Evolutionary conservation across 2,329 filamentous ascomycete genomes (phyloP), one percentile per base, ranked within the genome.

Genomic region (Metarhizium brunneum): DNA sequence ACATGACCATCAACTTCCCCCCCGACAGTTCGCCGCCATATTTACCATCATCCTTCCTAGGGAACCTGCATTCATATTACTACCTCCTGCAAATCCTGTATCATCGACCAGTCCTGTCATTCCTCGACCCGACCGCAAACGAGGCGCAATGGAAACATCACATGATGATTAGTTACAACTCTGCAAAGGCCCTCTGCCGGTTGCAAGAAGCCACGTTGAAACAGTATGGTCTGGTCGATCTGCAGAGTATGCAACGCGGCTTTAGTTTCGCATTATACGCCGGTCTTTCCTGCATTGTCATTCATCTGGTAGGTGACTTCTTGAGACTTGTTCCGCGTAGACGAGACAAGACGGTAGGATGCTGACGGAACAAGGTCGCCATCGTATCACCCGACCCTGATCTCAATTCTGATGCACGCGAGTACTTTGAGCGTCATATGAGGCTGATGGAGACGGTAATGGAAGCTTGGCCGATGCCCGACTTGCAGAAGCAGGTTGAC

Each of bases 191-290:
- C 45, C 79, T 97, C 52, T 96, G 92, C 70, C 85, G 88, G 57
- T 71, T 96, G 6, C 91, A 96, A 66, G 92, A 97, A 71, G 86
- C 86, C 2, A 83, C 95, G 40, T 66, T 95, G 57, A 80, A 86
- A 54, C 81, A 82, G 0, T 95, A 86, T 68, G 90, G 91, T 2
- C 75, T 96, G 58, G 82, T 82, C 16, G 92, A 92, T 0, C 76
- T 97, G 16, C 79, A 94, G 63, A 95, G 87, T 72, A 96, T 96
- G 92, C 87, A 92, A 65, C 82, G 92, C 61, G 92, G 92, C 43
- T 91, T 95, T 68, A 96, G 92, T 70, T 97, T 96, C 65, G 90
- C 90, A 6, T 90, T 97, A n/a, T 97, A 97, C 66, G 85, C 86
- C 55, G 84, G 96, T 30, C 75, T 97, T 49, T 94, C 90, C 0